These are phyloP conservation scores for Leavenworthia alabamica DNA, from an alignment of 345 rosid genomes.

Conservation along the genomic window DNA sequence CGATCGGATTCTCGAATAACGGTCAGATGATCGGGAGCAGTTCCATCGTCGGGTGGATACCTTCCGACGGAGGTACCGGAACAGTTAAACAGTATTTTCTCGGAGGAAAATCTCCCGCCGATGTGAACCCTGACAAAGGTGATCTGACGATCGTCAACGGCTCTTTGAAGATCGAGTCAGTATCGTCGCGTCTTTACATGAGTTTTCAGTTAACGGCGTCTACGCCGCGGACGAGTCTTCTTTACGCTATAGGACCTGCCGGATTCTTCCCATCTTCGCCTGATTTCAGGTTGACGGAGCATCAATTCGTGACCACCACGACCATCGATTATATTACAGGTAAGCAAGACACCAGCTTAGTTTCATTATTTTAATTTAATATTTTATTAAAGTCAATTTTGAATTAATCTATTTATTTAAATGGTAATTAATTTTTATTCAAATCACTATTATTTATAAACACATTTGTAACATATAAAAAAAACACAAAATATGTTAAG, in stretches of 20 bases:
- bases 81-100: constrained; percentile 47
- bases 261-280: constrained; percentile 46
- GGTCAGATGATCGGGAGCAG: constrained; percentile 68
- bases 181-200: constrained; percentile 51
- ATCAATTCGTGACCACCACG: constrained; percentile 43
- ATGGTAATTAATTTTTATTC: no score
- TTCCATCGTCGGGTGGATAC: constrained; percentile 75
- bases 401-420: no score
- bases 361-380: background rate
- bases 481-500: no score
- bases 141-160: constrained; percentile 31
- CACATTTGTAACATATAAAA: background rate
- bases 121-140: constrained; percentile 54
- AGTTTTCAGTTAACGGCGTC: constrained; percentile 50
- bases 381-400: background rate
- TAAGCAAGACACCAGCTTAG: constrained; percentile 20
- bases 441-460: background rate
- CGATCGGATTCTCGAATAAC: constrained; percentile 61
- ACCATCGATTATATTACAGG: constrained; percentile 56
- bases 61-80: constrained; percentile 23
- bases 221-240: constrained; percentile 37
- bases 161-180: constrained; percentile 37
- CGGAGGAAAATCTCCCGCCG: constrained; percentile 29
- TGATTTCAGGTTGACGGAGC: constrained; percentile 39
- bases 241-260: constrained; percentile 58